Evolutionary conservation across 257 asterid genomes (phyloP).

Genomic region (Thymus quinquecostatus): DNA sequence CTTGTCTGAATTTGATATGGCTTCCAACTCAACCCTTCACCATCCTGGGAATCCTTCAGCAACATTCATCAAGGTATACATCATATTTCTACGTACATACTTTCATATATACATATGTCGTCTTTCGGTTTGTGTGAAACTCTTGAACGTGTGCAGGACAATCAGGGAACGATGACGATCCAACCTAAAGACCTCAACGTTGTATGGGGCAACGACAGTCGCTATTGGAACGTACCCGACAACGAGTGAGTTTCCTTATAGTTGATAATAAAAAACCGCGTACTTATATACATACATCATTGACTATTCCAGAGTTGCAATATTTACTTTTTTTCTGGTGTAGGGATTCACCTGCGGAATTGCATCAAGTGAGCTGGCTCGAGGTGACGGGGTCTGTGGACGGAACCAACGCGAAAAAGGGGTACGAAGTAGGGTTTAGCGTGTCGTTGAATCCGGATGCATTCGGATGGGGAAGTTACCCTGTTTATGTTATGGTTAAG

Average conservation of each 20-base stretch:
- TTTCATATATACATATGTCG: no score
- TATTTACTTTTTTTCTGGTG: no score
- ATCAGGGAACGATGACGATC: slow-evolving; percentile 3
- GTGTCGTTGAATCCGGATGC: slow-evolving; percentile 36
- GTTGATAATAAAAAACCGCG: no score
- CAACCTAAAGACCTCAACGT: slow-evolving; percentile 16
- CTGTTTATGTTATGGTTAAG: slow-evolving; percentile 37
- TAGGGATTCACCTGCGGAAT: neutral
- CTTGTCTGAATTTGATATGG: slow-evolving; percentile 31
- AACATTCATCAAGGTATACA: slow-evolving; percentile 13
- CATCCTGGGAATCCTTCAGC: slow-evolving; percentile 30
- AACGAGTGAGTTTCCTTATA: neutral
- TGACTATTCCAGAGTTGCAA: no score
- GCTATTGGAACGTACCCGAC: slow-evolving; percentile 21
- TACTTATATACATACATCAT: neutral
- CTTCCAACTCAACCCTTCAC: slow-evolving; percentile 40
- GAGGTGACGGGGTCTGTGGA: slow-evolving; percentile 40
- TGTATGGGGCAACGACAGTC: slow-evolving; percentile 25
- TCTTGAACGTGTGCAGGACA: no score
- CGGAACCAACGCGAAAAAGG: neutral
- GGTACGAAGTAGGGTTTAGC: slow-evolving; percentile 28
- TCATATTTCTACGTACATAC: no score
- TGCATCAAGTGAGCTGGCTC: slow-evolving; percentile 39
- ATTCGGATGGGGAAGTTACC: slow-evolving; percentile 37
- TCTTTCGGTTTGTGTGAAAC: no score